Conservation (phyloP, 208 protist genomes). For the Leishmania turanica region DNA sequence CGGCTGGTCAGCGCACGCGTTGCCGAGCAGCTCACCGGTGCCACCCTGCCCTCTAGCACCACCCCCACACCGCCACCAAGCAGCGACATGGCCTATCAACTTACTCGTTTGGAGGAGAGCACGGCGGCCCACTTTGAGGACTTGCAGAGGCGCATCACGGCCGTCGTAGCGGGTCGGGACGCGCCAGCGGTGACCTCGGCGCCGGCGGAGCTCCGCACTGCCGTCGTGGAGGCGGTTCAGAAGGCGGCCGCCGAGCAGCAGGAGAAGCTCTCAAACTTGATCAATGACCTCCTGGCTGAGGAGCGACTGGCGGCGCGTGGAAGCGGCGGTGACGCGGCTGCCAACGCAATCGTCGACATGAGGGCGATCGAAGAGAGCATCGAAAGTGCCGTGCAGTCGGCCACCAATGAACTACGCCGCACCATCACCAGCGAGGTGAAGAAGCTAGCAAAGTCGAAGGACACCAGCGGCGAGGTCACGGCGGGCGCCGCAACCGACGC, state of each 20-base stretch:
- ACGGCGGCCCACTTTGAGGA: constrained; percentile 27
- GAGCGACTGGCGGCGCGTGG: background rate
- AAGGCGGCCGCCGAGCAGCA: constrained; percentile 52
- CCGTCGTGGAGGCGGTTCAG: constrained; percentile 52
- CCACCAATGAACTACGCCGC: constrained; percentile 58
- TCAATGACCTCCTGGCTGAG: constrained; percentile 40
- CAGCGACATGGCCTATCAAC: background rate
- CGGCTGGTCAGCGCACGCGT: constrained; percentile 25
- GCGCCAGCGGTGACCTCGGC: background rate
- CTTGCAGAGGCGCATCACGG: constrained; percentile 14
- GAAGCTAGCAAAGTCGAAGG: constrained; percentile 38
- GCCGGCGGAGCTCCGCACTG: constrained; percentile 12
- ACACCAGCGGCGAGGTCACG: background rate
- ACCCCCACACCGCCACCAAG: background rate
- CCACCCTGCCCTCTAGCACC: constrained; percentile 1
- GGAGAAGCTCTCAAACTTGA: constrained; percentile 39
- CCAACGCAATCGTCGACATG: constrained; percentile 13
- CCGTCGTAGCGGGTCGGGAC: constrained; percentile 1
- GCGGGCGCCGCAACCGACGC: constrained; percentile 1
- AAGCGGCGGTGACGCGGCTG: constrained; percentile 4
- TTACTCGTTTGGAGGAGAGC: constrained; percentile 18
- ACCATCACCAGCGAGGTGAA: constrained; percentile 49
- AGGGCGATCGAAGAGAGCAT: constrained; percentile 45
- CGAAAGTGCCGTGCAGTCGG: constrained; percentile 51
- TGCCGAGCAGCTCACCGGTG: constrained; percentile 13